Evolutionary conservation across 805 yeast species (phyloP).

Genomic region (Sungouiella thailandica): DNA sequence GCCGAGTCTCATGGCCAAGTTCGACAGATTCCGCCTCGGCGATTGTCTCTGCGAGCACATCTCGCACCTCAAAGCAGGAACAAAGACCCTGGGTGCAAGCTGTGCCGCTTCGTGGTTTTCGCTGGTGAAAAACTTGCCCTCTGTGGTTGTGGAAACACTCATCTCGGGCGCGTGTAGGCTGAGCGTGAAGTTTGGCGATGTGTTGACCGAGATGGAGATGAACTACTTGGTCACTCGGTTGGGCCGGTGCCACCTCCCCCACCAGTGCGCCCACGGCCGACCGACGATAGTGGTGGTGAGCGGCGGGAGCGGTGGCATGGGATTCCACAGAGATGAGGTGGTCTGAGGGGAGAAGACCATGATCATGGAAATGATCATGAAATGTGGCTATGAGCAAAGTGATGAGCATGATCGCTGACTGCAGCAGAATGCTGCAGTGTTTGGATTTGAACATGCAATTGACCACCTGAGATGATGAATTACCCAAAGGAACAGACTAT

Average conservation of each 20-base stretch:
- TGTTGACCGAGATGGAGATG: slow-evolving; percentile 42
- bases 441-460: no score
- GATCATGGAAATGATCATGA: no score
- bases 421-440: no score
- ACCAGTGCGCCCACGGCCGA: slow-evolving; percentile 83
- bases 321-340: no score
- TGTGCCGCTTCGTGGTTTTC: slow-evolving; percentile 16
- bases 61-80: slow-evolving; percentile 1
- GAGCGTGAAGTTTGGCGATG: slow-evolving; percentile 69
- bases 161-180: slow-evolving; percentile 63
- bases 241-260: slow-evolving; percentile 52
- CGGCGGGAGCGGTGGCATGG: slow-evolving; percentile 12
- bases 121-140: slow-evolving; percentile 39
- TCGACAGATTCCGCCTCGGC: background rate
- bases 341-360: no score
- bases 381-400: no score
- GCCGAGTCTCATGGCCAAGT: slow-evolving; percentile 24
- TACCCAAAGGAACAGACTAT: no score
- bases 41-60: background rate
- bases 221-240: slow-evolving; percentile 37
- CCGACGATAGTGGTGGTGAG: slow-evolving; percentile 62
- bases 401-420: no score
- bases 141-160: slow-evolving; percentile 43
- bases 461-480: no score
- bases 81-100: background rate